Percentiles rank a stretch among this genome's conserved stretches.
These are phyloP conservation scores for Cunninghamia lanceolata DNA, from an alignment of 75 land plant species.

Conservation along the genomic window DNA sequence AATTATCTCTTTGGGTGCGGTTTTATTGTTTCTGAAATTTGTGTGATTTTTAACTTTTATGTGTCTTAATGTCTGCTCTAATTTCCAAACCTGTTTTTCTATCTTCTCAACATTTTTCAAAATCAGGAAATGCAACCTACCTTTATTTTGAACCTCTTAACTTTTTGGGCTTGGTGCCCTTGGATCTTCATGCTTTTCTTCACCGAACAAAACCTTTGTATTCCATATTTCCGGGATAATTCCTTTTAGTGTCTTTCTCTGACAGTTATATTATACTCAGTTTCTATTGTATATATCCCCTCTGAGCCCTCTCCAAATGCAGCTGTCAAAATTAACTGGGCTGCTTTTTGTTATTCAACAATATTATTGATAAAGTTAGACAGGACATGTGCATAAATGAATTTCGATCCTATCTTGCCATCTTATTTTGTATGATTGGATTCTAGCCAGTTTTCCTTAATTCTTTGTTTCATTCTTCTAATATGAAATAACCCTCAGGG, in stretches of 20 bases:
- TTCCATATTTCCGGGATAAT: neutral
- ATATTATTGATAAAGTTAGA: neutral
- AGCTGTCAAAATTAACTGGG: neutral
- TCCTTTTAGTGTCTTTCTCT: neutral
- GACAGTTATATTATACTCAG: neutral
- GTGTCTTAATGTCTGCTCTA: neutral
- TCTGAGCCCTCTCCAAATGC: neutral
- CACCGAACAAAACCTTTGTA: neutral
- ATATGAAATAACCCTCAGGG: constrained; percentile 26
- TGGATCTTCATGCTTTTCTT: neutral
- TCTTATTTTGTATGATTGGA: neutral
- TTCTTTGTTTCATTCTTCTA: neutral
- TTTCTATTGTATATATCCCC: neutral
- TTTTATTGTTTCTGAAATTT: neutral
- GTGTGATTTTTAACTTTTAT: neutral
- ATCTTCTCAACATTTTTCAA: neutral
- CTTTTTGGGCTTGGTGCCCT: neutral
- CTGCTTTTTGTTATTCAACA: neutral
- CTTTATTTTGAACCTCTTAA: neutral
- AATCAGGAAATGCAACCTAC: neutral
- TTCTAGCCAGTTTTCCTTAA: neutral
- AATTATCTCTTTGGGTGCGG: neutral
- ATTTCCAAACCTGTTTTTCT: neutral
- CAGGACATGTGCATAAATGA: neutral
- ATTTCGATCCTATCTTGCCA: neutral